Evolutionary conservation across 495 filamentous ascomycete species (phyloP), one percentile per base, ranked within the genome.

Genomic region (Elasticomyces elasticus): DNA sequence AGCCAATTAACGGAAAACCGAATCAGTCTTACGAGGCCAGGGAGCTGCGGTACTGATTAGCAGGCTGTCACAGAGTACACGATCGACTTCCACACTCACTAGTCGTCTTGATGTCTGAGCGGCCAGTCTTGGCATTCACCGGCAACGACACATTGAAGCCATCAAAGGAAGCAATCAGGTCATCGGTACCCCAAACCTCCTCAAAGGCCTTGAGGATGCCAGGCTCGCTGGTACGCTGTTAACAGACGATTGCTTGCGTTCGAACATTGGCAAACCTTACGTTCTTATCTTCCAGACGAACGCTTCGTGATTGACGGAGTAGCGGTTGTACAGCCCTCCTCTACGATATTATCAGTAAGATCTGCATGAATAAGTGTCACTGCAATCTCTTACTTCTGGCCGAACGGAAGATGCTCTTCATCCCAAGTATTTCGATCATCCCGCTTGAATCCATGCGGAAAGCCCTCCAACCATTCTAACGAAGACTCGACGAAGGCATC

Each of bases 211-310:
- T 66, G 44, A 72, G 55, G 4, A 73, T 67, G 10, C 56, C 61
- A 17, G 68, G 70, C 60, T 77, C 73, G 30, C 52, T 55, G 24
- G 46, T 15, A 4, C n/a, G n/a, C 15, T 2, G n/a, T 55, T 5
- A 35, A 27, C 9, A 38, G 48, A 51, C 19, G 17, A 13, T 13
- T 33, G 7, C 30, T 33, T n/a, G n/a, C n/a, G n/a, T n/a, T n/a
- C n/a, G n/a, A n/a, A n/a, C n/a, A 33, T 15, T 33, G 15, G 30
- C 30, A 15, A 10, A 2, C 17, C 19, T 11, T 23, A 48, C 42
- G 54, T 69, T 26, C 70, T 61, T 1, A 72, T 72, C 5, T 74
- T 69, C 72, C 73, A 76, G 58, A 73, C 68, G 59, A 74, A 74
- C 25, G 68, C 70, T 50, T 76, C 73, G 49, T 74, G 73, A 2